Percentiles rank a stretch among this genome's conserved stretches.
phyloP scores from a whole-genome alignment of 2,329 filamentous ascomycete genomes.

The Sclerotinia nivalis region DNA sequence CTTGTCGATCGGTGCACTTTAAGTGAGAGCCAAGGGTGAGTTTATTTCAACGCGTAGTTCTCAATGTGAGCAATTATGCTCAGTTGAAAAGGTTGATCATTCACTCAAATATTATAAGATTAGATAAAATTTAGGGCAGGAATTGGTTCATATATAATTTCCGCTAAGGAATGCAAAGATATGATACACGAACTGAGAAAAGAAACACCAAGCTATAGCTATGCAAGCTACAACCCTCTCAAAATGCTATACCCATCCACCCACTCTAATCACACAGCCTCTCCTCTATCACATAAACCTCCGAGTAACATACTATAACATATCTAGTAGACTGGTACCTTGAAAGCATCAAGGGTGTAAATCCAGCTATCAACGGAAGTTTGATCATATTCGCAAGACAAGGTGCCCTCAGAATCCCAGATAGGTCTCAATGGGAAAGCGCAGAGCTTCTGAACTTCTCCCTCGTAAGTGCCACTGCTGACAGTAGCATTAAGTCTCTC shows the following conservation, averaged over 20 bases:
- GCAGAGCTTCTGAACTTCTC: constrained; percentile 45
- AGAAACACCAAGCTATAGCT: background rate
- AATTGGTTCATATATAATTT: background rate
- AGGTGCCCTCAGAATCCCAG: constrained; percentile 35
- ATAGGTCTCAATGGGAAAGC: constrained; percentile 45
- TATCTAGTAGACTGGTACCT: constrained; percentile 29
- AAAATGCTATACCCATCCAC: background rate
- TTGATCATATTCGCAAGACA: constrained; percentile 39
- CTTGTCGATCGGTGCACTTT: background rate
- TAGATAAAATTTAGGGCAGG: background rate
- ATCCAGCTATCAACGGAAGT: constrained; percentile 38
- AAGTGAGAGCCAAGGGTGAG: background rate
- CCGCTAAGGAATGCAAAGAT: background rate
- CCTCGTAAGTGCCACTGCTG: constrained; percentile 36
- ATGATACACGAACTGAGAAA: background rate
- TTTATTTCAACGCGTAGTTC: background rate
- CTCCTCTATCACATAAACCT: background rate
- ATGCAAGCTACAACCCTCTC: background rate
- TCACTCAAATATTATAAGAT: background rate
- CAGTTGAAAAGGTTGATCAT: background rate
- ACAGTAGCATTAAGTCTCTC: constrained; percentile 45
- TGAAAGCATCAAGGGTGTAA: constrained; percentile 34
- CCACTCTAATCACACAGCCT: background rate
- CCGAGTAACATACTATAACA: background rate
- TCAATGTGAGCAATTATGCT: background rate